Base-by-base conservation (phyloP, 1,284 basidiomycete genomes). In the Papiliotrema nemorosa region DNA sequence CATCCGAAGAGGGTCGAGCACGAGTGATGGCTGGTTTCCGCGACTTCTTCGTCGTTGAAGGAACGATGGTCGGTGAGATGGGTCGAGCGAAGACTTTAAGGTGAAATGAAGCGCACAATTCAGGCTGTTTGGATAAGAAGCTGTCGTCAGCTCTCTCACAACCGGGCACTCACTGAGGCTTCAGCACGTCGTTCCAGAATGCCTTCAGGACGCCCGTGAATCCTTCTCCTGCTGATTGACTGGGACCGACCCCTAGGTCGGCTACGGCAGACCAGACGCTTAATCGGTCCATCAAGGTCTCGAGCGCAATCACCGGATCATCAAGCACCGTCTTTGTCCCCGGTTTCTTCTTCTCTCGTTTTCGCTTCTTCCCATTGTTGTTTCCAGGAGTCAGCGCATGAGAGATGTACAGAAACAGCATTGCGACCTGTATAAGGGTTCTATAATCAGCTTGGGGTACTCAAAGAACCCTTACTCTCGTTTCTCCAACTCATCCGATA, bases 201-300 rank as follows among this genome's bases (percentile, higher is more conserved):
- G 27, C 31, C 21, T 47, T 43, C 24, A 70, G 41, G 36, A 55
- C 49, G 7, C 14, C 39, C 13, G 35, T 48, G 5, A 54, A 27
- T 7, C 49, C 46, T 9, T 51, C 49, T 36, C 36, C 21, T 16
- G 35, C 21, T 21, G 35, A 3, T 26, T 38, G 18, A 45, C 44
- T 6, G 18, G 18, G 16, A n/a, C 54, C 60, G 5, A 69, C 55
- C 5, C 59, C 64, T 1, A 73, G 55, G 40, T 71, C 69, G 2
- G 67, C 57, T 2, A 73, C 62, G 21, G 68, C 68, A 20, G 62
- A 59, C 70, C 70, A 73, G 2, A 73, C 60, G 38, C 68, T 62
- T 34, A 71, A 34, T 25, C 69, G 53, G 38, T 72, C 71, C 5
- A 70, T 56, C 18, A 72, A 55, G 3, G 66, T 49, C 47, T 68